These are phyloP conservation scores for Glaciozyma antarctica DNA, from an alignment of 768 basidiomycete species.

Conservation along the genomic window DNA sequence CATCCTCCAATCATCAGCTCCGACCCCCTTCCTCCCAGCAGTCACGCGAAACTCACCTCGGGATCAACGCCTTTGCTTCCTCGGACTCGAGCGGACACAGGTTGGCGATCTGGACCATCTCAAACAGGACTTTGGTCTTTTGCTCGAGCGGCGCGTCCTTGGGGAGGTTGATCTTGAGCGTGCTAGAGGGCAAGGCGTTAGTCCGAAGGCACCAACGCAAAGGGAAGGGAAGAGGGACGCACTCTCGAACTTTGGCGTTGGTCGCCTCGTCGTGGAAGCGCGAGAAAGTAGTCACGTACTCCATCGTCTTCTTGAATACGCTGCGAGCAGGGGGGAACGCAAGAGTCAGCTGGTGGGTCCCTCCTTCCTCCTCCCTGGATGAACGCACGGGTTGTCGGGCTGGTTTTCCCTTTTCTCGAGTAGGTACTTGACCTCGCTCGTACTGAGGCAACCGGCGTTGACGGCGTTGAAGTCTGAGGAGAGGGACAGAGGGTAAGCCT, in stretches of 20 bases:
- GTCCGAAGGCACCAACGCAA: no score
- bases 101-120: slow-evolving; percentile 87
- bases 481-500: neutral
- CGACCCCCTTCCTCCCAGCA: neutral
- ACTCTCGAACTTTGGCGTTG: slow-evolving; percentile 80
- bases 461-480: slow-evolving; percentile 71
- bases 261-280: slow-evolving; percentile 77
- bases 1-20: no score
- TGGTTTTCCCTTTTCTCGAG: slow-evolving; percentile 64
- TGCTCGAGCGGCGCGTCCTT: slow-evolving; percentile 55
- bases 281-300: slow-evolving; percentile 83
- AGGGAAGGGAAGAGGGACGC: slow-evolving; percentile 35
- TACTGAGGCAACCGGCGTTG: slow-evolving; percentile 49
- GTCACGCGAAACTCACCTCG: slow-evolving; percentile 51
- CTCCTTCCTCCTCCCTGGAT: slow-evolving; percentile 35
- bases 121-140: slow-evolving; percentile 45
- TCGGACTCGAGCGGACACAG: slow-evolving; percentile 77
- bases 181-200: no score
- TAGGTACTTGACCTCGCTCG: slow-evolving; percentile 84
- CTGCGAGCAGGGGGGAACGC: slow-evolving; percentile 40
- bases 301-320: slow-evolving; percentile 84
- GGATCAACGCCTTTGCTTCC: slow-evolving; percentile 82
- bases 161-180: neutral
- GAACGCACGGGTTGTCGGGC: slow-evolving; percentile 71
- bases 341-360: neutral